Conservation (phyloP, 306 rosid species). For the Bauhinia variegata region DNA sequence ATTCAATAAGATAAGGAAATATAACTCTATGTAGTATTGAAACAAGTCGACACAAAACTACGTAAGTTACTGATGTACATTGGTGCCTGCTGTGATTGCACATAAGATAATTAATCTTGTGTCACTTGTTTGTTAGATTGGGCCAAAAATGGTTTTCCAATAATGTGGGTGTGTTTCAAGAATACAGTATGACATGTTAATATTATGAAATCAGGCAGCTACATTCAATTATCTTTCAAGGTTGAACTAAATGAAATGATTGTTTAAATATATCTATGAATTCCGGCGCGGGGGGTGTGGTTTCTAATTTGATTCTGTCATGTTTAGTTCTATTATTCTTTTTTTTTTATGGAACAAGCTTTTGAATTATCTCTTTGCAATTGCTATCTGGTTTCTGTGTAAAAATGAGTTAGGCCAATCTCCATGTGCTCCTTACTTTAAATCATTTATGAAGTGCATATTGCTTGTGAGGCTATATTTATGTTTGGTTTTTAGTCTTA, state of each 20-base stretch:
- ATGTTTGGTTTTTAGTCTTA: slow-evolving; percentile 34
- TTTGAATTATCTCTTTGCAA: too few species aligned
- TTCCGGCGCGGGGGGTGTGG: too few species aligned
- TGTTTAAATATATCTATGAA: slow-evolving; percentile 8
- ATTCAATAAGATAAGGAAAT: slow-evolving; percentile 17
- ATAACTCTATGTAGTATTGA: slow-evolving; percentile 24
- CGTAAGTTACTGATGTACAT: not conserved
- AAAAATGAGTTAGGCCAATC: slow-evolving; percentile 1
- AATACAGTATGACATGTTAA: slow-evolving; percentile 10
- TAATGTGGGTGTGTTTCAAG: not conserved
- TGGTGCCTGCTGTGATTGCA: not conserved
- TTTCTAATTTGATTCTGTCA: slow-evolving; percentile 14
- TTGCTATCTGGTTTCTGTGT: slow-evolving; percentile 28
- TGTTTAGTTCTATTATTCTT: slow-evolving; percentile 4
- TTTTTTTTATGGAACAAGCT: too few species aligned
- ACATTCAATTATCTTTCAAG: not conserved
- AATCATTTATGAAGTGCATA: slow-evolving; percentile 22
- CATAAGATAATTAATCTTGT: not conserved
- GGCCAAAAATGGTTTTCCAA: slow-evolving; percentile 12
- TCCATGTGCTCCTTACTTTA: not conserved
- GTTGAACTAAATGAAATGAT: slow-evolving; percentile 20
- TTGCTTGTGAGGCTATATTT: slow-evolving; percentile 28
- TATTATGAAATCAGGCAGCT: slow-evolving; percentile 6
- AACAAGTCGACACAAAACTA: not conserved
- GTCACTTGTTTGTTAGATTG: slow-evolving; percentile 4